phyloP scores from a whole-genome alignment of 108 stramenopile species.

The Skeletonema potamos region DNA sequence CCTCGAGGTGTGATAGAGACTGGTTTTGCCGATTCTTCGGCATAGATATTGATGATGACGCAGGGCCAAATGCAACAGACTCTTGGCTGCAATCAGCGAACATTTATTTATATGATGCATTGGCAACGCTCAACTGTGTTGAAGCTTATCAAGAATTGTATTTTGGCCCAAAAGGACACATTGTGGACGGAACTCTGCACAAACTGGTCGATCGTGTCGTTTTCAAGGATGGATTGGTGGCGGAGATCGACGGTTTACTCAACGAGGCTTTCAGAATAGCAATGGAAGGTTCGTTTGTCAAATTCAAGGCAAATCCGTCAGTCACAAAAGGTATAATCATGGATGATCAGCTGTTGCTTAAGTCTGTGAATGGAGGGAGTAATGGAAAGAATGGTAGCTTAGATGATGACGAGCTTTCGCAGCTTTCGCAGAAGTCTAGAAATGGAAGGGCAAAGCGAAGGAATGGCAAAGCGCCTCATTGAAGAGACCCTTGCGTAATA shows the following conservation, averaged over 20 bases:
- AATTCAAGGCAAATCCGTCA: not conserved
- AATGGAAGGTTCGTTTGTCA: not conserved
- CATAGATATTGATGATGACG: not conserved
- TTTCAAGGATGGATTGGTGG: not conserved
- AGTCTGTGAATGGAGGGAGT: not conserved
- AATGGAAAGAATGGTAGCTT: not conserved
- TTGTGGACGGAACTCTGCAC: not conserved
- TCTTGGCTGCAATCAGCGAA: not conserved
- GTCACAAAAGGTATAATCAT: too few species aligned
- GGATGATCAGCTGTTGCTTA: not conserved
- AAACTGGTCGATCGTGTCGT: not conserved
- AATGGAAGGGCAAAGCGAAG: too few species aligned
- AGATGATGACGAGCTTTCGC: too few species aligned
- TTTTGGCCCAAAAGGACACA: not conserved
- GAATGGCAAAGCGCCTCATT: not conserved
- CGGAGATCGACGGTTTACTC: not conserved
- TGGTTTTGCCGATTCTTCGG: slow-evolving; percentile 11
- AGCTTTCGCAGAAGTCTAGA: too few species aligned
- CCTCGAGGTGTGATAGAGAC: slow-evolving; percentile 3
- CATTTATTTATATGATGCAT: slow-evolving; percentile 5
- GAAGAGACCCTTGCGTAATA: not conserved
- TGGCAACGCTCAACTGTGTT: slow-evolving; percentile 4
- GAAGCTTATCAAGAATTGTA: slow-evolving; percentile 10
- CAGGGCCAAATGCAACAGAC: not conserved
- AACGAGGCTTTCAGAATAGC: not conserved